Conservation (phyloP, 768 basidiomycete genomes). For the Termitomyces sp. region DNA sequence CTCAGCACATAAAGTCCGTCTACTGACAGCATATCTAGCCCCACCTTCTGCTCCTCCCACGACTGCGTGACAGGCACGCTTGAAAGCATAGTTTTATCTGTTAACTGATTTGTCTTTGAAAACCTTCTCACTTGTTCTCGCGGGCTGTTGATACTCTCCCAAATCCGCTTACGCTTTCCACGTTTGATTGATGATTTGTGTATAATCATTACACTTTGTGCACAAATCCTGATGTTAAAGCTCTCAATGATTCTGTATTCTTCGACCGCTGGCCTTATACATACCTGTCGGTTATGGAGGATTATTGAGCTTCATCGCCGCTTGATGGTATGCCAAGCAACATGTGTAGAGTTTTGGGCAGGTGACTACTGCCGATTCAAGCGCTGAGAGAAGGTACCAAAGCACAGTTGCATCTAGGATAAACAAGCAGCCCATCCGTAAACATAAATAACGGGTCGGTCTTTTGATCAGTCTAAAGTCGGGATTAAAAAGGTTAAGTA, state of each 20-base stretch:
- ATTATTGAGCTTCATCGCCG: neutral
- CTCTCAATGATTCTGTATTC: neutral
- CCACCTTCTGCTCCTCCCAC: slow-evolving; percentile 14
- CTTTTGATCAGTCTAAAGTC: neutral
- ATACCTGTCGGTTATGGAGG: neutral
- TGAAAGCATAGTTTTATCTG: neutral
- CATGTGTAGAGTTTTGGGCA: neutral
- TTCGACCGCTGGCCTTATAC: neutral
- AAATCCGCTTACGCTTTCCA: neutral
- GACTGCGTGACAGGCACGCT: slow-evolving; percentile 12
- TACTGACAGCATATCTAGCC: slow-evolving; percentile 7
- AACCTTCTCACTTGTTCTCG: neutral
- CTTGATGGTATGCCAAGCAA: neutral
- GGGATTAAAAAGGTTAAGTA: neutral
- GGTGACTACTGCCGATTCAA: neutral
- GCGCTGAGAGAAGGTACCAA: neutral
- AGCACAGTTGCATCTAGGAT: neutral
- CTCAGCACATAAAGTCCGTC: neutral
- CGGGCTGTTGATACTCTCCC: neutral
- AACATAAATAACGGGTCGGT: neutral
- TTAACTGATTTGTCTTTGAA: neutral
- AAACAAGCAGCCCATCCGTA: neutral
- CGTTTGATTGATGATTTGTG: slow-evolving; percentile 6
- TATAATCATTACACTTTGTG: slow-evolving; percentile 2
- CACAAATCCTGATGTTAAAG: slow-evolving; percentile 7